Base-by-base conservation (phyloP, 306 rosid species). In the Prunus salicina region DNA sequence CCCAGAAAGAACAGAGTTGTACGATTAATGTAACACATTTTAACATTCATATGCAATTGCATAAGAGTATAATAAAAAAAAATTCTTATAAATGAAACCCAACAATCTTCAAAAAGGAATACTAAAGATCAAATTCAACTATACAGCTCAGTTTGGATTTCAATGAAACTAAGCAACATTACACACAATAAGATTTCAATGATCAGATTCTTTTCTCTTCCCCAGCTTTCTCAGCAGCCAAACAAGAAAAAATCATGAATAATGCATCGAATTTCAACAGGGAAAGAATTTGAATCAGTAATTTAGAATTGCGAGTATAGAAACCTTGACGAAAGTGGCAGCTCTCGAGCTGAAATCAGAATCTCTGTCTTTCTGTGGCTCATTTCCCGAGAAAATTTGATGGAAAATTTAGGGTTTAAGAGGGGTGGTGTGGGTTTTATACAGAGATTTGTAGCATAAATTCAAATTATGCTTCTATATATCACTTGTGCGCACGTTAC, bases 281-380 rank as follows among this genome's bases (percentile, higher is more conserved):
- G 6, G 18, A 53, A 18, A 11, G n/a, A 62, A 62, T 13, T 38
- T 27, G 8, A 45, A 71, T 19, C 25, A 30, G 3, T 11, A 19
- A 38, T 24, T 47, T 13, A 69, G 30, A 63, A 64, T 15, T 8
- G 58, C 19, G 75, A 67, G 52, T 64, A 79, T 12, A 60, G 65
- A 64, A 75, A 84, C 93, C 93, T 89, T 71, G 80, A 67, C 12
- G 78, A 71, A 34, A 82, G 72, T 64, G 77, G 76, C 14, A 65
- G 74, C 52, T 57, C 62, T 52, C 12, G 50, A 70, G 78, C 12
- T 75, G 79, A 19, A 73, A 84, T 64, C 27, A 67, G 68, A 56
- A 72, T 15, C 51, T 11, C 67, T 27, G 38, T n/a, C 22, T 41
- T n/a, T 43, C 34, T 69, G 71, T 20, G 76, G 60, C 76, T 76